A percentile compares a stretch with the other conserved stretches of the same genome.
These are phyloP conservation scores for Gamsiella multidivaricata DNA, from an alignment of 192 early-diverging fungal genomes.

Conservation along the genomic window DNA sequence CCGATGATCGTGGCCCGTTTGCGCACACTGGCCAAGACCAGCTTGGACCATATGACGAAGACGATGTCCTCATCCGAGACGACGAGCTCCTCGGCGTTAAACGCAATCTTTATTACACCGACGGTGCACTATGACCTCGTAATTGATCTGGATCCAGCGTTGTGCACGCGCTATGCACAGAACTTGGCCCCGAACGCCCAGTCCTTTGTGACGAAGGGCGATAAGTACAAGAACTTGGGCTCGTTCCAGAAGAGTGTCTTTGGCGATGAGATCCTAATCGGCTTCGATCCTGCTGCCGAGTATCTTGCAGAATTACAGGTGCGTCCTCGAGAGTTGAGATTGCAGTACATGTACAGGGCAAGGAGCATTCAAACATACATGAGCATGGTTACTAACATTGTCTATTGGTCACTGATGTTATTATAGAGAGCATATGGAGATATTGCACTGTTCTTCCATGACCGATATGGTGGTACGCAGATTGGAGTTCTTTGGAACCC, in stretches of 20 bases:
- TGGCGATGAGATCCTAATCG: constrained; percentile 70
- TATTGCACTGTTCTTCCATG: constrained; percentile 76
- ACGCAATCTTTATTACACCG: constrained; percentile 85
- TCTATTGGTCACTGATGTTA: no score
- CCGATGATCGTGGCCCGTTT: constrained; percentile 72
- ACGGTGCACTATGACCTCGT: constrained; percentile 81
- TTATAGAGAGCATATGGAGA: constrained; percentile 66
- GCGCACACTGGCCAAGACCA: constrained; percentile 71
- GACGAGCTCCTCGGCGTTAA: constrained; percentile 37
- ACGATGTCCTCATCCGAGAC: constrained; percentile 31
- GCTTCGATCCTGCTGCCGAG: constrained; percentile 79
- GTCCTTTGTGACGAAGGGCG: constrained; percentile 55
- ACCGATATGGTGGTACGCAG: constrained; percentile 77
- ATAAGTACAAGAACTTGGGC: constrained; percentile 82
- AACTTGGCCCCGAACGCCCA: constrained; percentile 66
- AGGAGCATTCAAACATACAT: no score
- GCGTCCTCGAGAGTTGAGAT: no score
- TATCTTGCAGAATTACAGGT: constrained; percentile 78
- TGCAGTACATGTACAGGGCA: no score
- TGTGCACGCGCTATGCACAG: constrained; percentile 73
- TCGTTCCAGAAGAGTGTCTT: constrained; percentile 59
- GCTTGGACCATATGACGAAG: constrained; percentile 52
- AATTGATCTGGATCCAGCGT: constrained; percentile 68
- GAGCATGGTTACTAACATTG: no score
- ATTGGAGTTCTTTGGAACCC: constrained; percentile 80